phyloP scores from a whole-genome alignment of 2,329 filamentous ascomycete genomes.

The Saccharata proteae region DNA sequence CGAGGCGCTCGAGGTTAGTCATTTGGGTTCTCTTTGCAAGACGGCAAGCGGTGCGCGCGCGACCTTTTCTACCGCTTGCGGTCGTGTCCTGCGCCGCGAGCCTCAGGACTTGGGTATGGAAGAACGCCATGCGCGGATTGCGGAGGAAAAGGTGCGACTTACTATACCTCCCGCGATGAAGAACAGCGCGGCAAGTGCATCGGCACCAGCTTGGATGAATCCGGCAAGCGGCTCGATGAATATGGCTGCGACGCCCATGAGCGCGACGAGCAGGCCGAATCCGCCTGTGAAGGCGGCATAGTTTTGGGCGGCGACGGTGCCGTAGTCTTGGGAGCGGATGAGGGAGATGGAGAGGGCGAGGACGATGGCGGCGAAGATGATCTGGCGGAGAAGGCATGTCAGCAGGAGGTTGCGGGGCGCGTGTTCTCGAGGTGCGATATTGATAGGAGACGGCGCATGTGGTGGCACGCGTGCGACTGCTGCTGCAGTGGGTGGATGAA shows the following conservation, averaged over 20 bases:
- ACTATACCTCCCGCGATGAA: conserved; percentile 16
- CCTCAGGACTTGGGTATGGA: too few relatives aligned
- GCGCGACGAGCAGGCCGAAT: conserved; percentile 12
- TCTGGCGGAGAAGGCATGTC: too few relatives aligned
- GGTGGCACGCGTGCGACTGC: too few relatives aligned
- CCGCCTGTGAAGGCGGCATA: conserved; percentile 15
- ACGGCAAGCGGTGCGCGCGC: neutral
- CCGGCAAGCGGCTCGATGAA: conserved; percentile 11
- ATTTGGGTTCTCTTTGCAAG: neutral
- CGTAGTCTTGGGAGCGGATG: conserved; percentile 13
- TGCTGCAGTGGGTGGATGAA: too few relatives aligned
- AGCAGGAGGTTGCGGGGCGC: too few relatives aligned
- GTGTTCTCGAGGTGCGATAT: too few relatives aligned
- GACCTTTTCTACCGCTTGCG: neutral
- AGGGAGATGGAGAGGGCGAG: conserved; percentile 16
- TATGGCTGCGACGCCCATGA: conserved; percentile 13
- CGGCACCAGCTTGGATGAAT: conserved; percentile 12
- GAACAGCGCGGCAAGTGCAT: conserved; percentile 13
- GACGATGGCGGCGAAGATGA: conserved; percentile 16
- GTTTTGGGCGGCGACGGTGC: conserved; percentile 11
- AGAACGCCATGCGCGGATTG: neutral
- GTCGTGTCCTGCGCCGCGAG: neutral
- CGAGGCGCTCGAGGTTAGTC: conserved; percentile 2
- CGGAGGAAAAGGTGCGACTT: conserved; percentile 8
- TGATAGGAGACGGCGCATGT: too few relatives aligned